phyloP scores from a whole-genome alignment of 768 basidiomycete species.

The Tulasnella calospora region DNA sequence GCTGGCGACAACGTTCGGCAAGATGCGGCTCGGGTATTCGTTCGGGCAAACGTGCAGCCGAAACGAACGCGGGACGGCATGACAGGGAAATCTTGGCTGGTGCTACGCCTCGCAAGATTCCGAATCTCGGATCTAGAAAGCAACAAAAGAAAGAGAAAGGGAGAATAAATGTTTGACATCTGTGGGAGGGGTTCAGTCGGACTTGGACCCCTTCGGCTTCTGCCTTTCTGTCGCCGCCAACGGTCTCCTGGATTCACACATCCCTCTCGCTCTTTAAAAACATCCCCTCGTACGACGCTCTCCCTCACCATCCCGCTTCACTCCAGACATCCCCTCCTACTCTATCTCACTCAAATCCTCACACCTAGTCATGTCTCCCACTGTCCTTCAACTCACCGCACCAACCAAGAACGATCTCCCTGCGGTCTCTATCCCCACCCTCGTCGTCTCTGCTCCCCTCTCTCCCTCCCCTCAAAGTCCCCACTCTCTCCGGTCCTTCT shows the following conservation, averaged over 20 bases:
- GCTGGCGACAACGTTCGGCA: neutral
- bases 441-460: neutral
- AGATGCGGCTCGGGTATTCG: neutral
- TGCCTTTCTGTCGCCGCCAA: neutral
- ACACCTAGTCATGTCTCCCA: neutral
- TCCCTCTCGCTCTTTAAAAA: neutral
- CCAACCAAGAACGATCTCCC: neutral
- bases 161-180: slow-evolving; percentile 2
- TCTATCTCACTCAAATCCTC: neutral
- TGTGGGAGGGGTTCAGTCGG: neutral
- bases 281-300: neutral
- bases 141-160: neutral
- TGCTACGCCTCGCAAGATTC: neutral
- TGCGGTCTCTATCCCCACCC: neutral
- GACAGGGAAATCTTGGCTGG: neutral
- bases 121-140: neutral
- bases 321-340: neutral
- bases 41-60: neutral
- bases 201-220: neutral
- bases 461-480: neutral
- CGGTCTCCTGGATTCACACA: neutral
- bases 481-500: neutral
- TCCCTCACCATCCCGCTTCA: neutral
- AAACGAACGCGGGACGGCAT: neutral
- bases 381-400: neutral